Percentiles rank a stretch among this genome's conserved stretches.
Evolutionary conservation across 139 green algal species (phyloP).

Genomic region (Mesotaenium endlicherianum): DNA sequence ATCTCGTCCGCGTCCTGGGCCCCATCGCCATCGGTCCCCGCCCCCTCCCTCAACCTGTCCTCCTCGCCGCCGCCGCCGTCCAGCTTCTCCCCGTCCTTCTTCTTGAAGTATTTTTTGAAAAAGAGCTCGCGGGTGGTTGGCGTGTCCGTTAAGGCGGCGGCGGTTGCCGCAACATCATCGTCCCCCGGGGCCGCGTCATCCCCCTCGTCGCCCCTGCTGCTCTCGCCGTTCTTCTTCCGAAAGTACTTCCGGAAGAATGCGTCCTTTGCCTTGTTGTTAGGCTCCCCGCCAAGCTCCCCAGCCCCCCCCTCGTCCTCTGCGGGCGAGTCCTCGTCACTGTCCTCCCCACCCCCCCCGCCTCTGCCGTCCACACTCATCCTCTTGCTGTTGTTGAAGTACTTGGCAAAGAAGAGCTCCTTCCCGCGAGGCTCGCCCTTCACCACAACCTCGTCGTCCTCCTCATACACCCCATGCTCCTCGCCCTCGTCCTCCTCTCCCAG

Average conservation of each 20-base stretch:
- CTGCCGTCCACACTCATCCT: too few species aligned
- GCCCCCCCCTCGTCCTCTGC: not conserved
- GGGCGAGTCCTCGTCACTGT: not conserved
- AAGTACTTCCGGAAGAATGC: not conserved
- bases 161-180: too few species aligned
- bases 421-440: not conserved
- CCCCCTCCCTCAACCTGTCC: too few species aligned
- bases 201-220: not conserved
- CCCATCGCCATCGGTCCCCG: too few species aligned
- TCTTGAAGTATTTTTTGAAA: not conserved
- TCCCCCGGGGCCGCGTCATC: not conserved
- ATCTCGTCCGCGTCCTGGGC: too few species aligned
- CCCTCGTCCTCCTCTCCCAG: not conserved
- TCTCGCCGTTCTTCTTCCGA: not conserved
- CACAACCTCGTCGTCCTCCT: not conserved
- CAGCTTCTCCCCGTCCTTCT: not conserved
- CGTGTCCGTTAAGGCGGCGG: too few species aligned
- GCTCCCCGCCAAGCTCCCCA: not conserved
- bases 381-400: too few species aligned
- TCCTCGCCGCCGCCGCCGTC: too few species aligned
- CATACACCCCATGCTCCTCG: too few species aligned
- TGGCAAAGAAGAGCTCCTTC: not conserved
- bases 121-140: too few species aligned
- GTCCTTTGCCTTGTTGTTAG: constrained; percentile 1
- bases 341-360: too few species aligned